Base-by-base conservation (phyloP, 2,329 filamentous ascomycete genomes). In the Cladosporium sp. region DNA sequence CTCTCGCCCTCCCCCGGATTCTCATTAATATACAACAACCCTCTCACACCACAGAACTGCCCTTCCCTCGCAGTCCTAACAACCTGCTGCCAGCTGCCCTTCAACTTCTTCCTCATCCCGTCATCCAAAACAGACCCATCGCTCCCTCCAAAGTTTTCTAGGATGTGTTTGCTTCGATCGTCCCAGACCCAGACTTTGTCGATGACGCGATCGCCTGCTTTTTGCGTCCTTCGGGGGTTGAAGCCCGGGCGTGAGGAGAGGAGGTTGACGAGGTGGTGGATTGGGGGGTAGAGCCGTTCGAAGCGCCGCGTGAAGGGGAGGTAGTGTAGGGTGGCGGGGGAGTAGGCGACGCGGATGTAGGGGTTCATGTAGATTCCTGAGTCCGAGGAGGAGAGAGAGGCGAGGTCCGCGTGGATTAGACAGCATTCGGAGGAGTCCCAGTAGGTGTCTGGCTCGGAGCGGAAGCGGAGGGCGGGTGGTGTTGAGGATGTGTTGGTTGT, bases 311-410 rank as follows among this genome's bases (percentile, higher is more conserved):
- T 78, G 22, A 82, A 67, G 2, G 73, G 68, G 2, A 88, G 71
- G 78, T 79, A 83, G 1, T 69, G 69, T 7, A 86, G 72, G 0
- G 81, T 79, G 3, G 62, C 62, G 25, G 72, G 67, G 40, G 79
- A 76, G 63, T 90, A 89, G 1, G 85, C 82, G 4, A 87, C 84
- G 15, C 86, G 79, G 38, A 90, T 78, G 60, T 79, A 89, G 0
- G 86, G 86, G 61, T 90, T 90, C 73, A 89, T 79, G 61, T 80
- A 89, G 45, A 88, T 82, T 2, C 79, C 82, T 58, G 61, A 18
- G 55, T 64, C 43, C 3, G 25, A n/a, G 29, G 19, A 35, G 13
- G 62, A 43, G 62, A 64, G 29, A 19, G 53, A 49, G 29, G 59
- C 50, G 22, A 76, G 63, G 52, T 74, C 72, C 3, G 72, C 72